phyloP scores from a whole-genome alignment of 2,329 filamentous ascomycete species.

The Fusarium liriodendri region DNA sequence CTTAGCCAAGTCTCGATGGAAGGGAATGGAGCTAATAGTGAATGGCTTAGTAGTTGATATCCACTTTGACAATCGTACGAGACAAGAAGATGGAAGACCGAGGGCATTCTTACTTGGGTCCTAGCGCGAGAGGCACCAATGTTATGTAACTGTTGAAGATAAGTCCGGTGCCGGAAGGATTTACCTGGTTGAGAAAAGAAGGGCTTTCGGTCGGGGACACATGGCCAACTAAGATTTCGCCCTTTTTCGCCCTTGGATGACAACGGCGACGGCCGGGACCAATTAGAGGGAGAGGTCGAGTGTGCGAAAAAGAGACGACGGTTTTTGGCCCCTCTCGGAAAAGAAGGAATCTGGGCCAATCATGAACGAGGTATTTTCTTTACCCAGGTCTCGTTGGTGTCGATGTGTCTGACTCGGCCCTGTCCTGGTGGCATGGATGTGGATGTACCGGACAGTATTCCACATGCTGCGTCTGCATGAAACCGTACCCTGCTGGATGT shows the following conservation, averaged over 20 bases:
- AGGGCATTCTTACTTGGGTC: constrained; percentile 17
- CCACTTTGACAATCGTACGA: constrained; percentile 33
- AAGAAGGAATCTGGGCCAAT: constrained; percentile 24
- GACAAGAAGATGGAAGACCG: constrained; percentile 16
- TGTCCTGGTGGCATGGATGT: constrained; percentile 6
- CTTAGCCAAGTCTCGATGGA: neutral
- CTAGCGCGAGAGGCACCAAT: neutral
- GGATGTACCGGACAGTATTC: neutral
- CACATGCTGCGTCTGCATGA: neutral
- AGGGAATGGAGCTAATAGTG: constrained; percentile 14
- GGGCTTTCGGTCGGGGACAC: neutral
- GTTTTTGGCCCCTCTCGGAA: neutral
- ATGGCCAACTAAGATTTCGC: neutral
- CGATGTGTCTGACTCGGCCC: constrained; percentile 34
- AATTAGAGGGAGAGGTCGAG: neutral
- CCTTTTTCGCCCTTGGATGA: neutral
- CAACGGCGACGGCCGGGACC: neutral
- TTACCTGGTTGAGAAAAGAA: neutral
- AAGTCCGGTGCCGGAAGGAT: neutral
- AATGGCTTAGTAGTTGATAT: constrained; percentile 21
- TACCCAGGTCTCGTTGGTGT: constrained; percentile 10
- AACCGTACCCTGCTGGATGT: neutral
- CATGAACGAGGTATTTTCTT: constrained; percentile 35
- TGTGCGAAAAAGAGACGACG: neutral
- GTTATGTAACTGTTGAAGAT: neutral